These are phyloP conservation scores for Populus hybrid DNA, from an alignment of 441 rosid species.

Conservation along the genomic window DNA sequence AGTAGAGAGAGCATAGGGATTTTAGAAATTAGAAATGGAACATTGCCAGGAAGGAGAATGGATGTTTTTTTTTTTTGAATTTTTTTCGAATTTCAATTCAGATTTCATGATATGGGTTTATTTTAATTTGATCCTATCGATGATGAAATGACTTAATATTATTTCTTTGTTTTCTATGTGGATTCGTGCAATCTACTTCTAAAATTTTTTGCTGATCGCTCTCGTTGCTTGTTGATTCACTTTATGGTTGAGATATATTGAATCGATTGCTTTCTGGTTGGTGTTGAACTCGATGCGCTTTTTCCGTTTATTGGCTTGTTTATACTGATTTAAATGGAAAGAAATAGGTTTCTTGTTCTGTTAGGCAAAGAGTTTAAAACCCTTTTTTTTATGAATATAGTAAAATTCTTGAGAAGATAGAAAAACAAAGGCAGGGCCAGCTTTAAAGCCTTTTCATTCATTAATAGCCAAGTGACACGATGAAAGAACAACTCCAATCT, in stretches of 20 bases:
- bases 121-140: conserved; percentile 21
- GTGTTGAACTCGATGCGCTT: conserved; percentile 81
- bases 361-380: conserved; percentile 49
- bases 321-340: conserved; percentile 64
- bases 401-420: conserved; percentile 1
- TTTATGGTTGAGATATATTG: conserved; percentile 31
- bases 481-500: not conserved
- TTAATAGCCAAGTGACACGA: not conserved
- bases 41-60: not conserved
- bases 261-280: conserved; percentile 56
- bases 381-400: conserved; percentile 9
- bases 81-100: conserved; percentile 35
- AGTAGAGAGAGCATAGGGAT: conserved; percentile 23
- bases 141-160: conserved; percentile 13
- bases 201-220: conserved; percentile 6
- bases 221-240: conserved; percentile 6
- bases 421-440: conserved; percentile 7
- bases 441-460: not conserved
- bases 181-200: conserved; percentile 32
- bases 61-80: conserved; percentile 20
- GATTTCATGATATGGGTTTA: conserved; percentile 19
- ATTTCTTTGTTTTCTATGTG: conserved; percentile 19
- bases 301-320: conserved; percentile 64
- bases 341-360: conserved; percentile 59
- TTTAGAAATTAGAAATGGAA: conserved; percentile 21